Conservation (phyloP, 441 rosid genomes). For the Populus tomentosa region DNA sequence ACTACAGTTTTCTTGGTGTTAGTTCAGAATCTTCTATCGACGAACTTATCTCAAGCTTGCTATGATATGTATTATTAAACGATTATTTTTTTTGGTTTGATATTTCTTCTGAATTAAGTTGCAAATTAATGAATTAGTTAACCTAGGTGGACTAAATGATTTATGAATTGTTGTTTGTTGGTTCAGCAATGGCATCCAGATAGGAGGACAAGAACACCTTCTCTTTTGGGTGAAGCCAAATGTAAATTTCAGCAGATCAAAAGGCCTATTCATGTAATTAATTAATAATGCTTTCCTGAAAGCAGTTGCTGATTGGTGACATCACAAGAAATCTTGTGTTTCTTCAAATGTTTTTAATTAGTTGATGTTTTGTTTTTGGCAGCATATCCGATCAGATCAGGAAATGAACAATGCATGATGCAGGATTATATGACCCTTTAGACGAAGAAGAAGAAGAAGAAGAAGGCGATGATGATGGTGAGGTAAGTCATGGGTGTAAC, state of each 20-base stretch:
- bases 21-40: constrained; percentile 39
- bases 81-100: not conserved
- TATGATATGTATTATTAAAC: constrained; percentile 37
- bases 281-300: too few relatives aligned
- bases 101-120: not conserved
- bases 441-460: too few relatives aligned
- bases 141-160: too few relatives aligned
- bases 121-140: not conserved
- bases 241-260: too few relatives aligned
- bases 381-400: constrained; percentile 67
- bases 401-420: constrained; percentile 57
- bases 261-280: constrained; percentile 69
- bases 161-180: not conserved
- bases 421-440: too few relatives aligned
- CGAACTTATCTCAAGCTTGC: constrained; percentile 73
- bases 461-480: too few relatives aligned
- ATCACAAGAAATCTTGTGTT: too few relatives aligned
- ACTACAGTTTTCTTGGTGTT: constrained; percentile 61
- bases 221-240: constrained; percentile 34
- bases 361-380: constrained; percentile 1
- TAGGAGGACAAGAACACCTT: constrained; percentile 51
- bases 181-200: constrained; percentile 86
- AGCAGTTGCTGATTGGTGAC: too few relatives aligned
- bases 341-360: too few relatives aligned
- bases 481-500: constrained; percentile 21